These are phyloP conservation scores for Kodamaea kaohsiungensis DNA, from an alignment of 805 yeast genomes.

Conservation along the genomic window DNA sequence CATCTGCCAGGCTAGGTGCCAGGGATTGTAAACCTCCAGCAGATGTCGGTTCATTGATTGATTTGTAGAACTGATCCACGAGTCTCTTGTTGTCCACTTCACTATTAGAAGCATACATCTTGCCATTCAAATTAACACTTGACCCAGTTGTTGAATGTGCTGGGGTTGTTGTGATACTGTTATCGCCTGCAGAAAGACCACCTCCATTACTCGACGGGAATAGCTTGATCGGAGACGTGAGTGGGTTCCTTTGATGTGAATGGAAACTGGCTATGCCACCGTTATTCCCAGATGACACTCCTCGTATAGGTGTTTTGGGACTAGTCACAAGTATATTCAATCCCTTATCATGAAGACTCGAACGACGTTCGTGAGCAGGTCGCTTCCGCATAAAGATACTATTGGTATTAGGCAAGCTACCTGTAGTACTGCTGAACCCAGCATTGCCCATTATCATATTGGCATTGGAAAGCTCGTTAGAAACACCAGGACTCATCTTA, in stretches of 20 bases:
- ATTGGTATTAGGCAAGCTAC: conserved; percentile 6
- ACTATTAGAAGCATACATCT: neutral
- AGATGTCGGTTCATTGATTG: conserved; percentile 19
- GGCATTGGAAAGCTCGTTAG: neutral
- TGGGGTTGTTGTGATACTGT: neutral
- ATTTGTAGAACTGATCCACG: conserved; percentile 42
- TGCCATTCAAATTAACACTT: conserved; percentile 2
- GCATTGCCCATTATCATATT: neutral
- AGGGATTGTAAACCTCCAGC: neutral
- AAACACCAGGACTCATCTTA: neutral
- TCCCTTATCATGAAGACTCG: conserved; percentile 4
- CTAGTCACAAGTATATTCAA: neutral
- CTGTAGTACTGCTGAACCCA: conserved; percentile 2
- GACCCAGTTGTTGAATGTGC: conserved; percentile 5
- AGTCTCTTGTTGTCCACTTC: conserved; percentile 31
- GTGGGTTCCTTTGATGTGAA: conserved; percentile 8
- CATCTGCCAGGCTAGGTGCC: conserved; percentile 3
- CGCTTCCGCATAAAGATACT: conserved; percentile 12
- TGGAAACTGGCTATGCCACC: conserved; percentile 6
- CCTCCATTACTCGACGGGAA: neutral
- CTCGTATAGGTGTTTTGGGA: conserved; percentile 9
- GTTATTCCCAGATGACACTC: neutral
- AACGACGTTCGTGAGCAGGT: neutral
- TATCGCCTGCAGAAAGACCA: neutral
- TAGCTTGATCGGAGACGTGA: conserved; percentile 10